phyloP scores from a whole-genome alignment of 352 stramenopile genomes.

The Elongisporangium prolatum region DNA sequence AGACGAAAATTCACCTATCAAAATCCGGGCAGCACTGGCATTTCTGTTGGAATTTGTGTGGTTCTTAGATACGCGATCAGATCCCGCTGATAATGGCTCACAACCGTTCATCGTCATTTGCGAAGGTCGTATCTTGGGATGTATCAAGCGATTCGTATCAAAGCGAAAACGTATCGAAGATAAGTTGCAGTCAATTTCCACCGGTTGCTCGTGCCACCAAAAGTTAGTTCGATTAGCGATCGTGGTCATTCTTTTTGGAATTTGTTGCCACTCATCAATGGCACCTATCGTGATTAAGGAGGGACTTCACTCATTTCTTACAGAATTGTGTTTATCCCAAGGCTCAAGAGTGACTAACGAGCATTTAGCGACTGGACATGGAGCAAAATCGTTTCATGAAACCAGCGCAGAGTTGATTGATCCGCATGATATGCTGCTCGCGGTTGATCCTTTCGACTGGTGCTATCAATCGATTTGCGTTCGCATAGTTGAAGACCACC shows the following conservation, averaged over 20 bases:
- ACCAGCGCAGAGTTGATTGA: constrained; percentile 13
- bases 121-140: constrained; percentile 10
- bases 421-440: constrained; percentile 30
- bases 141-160: constrained; percentile 29
- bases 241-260: constrained; percentile 32
- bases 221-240: constrained; percentile 19
- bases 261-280: constrained; percentile 26
- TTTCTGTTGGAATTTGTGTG: neutral
- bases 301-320: constrained; percentile 29
- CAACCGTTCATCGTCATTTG: neutral
- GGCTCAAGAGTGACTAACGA: neutral
- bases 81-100: neutral
- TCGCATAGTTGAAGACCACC: constrained; percentile 15
- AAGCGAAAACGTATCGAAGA: constrained; percentile 2
- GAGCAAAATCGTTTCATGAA: neutral
- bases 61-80: neutral
- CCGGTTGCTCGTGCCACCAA: constrained; percentile 25
- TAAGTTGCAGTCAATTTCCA: neutral
- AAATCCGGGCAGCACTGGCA: neutral
- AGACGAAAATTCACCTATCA: neutral
- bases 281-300: constrained; percentile 33
- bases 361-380: neutral
- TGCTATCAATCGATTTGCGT: constrained; percentile 28
- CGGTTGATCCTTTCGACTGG: constrained; percentile 63
- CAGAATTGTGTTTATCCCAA: constrained; percentile 21